Base-by-base conservation (phyloP, 495 filamentous ascomycete genomes). In the Hypoxylon fuscum region DNA sequence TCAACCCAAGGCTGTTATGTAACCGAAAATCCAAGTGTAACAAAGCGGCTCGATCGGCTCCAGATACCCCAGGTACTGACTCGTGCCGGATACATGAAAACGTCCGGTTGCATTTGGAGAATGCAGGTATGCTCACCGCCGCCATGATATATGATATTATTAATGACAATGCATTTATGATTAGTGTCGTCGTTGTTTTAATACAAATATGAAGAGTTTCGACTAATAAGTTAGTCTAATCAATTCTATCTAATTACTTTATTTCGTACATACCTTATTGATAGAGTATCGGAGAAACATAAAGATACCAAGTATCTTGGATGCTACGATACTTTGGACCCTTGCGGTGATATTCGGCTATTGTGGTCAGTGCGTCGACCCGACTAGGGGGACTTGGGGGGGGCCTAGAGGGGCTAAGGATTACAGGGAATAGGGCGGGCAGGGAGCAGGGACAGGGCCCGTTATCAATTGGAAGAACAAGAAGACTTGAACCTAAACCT, bases 281-380 rank as follows among this genome's bases (percentile, higher is more conserved):
- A 27, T 27, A 27, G 25, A 8, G 4, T 27, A 27, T 27, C 12
- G 12, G 5, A 4, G 15, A 15, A 14, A 38, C 3, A 38, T 15
- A 15, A 5, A 22, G 22, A 44, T 44, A 22, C 14, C 10, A 44
- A 3, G 22, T 3, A 25, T 27, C 21, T 7, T 14, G 8, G 10
- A 22, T 27, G 7, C 14, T 14, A 38, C 25, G 42, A 20, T 55
- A 52, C 52, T 44, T n/a, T 61, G 52, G 52, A 66, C 57, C 63
- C 63, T 61, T 61, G 57, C 47, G 34, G 52, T 62, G 57, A 48
- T 61, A 60, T 53, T 62, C 45, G 51, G 59, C 35, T 62, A 27
- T 40, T 23, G 35, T 60, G 46, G 55, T 40, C 50, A 31, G 50
- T 65, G 62, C 60, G 47, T 48, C 14, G 18, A 1, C 15, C 51